phyloP scores from a whole-genome alignment of 1,284 basidiomycete genomes.

The Macrocybe sp. region DNA sequence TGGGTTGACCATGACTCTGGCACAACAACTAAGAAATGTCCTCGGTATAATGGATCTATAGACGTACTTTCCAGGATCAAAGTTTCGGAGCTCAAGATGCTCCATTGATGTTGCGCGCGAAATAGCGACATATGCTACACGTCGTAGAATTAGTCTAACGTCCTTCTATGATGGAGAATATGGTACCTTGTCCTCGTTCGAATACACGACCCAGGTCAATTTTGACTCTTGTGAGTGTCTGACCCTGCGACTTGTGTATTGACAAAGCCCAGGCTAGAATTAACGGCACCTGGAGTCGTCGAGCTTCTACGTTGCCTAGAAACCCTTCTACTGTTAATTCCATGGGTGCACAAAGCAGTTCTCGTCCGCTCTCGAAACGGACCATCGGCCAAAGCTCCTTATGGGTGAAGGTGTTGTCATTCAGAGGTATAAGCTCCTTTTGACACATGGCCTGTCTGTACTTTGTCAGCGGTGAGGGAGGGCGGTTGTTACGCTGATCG shows the following conservation, averaged over 20 bases:
- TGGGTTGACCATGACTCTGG: slow-evolving; percentile 27
- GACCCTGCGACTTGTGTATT: slow-evolving; percentile 83
- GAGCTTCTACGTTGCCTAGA: slow-evolving; percentile 37
- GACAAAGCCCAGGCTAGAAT: slow-evolving; percentile 79
- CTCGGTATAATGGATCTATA: too few species aligned
- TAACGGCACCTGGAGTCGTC: slow-evolving; percentile 50
- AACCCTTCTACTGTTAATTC: slow-evolving; percentile 48
- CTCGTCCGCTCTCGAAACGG: slow-evolving; percentile 38
- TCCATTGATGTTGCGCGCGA: slow-evolving; percentile 85
- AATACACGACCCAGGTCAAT: slow-evolving; percentile 61
- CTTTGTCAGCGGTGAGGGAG: background rate
- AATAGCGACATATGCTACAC: slow-evolving; percentile 81
- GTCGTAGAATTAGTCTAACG: background rate
- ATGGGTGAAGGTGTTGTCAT: slow-evolving; percentile 21
- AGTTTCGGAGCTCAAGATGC: slow-evolving; percentile 79
- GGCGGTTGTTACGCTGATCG: background rate
- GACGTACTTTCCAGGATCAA: slow-evolving; percentile 65
- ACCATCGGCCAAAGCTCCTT: slow-evolving; percentile 48
- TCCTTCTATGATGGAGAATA: background rate
- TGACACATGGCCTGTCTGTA: too few species aligned
- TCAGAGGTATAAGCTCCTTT: slow-evolving; percentile 14
- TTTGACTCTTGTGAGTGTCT: slow-evolving; percentile 69
- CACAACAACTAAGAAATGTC: too few species aligned
- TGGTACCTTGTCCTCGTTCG: slow-evolving; percentile 70
- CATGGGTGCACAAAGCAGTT: slow-evolving; percentile 42